Base-by-base conservation (phyloP, 208 protist genomes). In the Wallacemonas sp. region DNA sequence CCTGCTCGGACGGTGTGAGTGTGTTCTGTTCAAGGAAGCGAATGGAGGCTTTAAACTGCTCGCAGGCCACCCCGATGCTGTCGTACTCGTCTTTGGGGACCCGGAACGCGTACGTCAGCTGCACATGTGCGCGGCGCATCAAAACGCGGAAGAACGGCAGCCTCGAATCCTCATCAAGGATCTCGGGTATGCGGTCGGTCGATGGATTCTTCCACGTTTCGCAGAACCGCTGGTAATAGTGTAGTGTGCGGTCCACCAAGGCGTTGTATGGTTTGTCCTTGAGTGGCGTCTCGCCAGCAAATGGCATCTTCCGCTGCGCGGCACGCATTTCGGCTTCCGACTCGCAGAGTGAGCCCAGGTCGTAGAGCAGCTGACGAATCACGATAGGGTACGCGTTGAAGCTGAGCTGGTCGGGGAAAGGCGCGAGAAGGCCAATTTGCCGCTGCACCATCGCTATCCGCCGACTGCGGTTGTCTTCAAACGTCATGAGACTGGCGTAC, bases 311-410 rank as follows among this genome's bases (percentile, higher is more conserved):
- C 36, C 78, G 79, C 68, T 97, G 91, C 71, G 77, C 70, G 21
- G 76, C 66, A 17, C 87, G 81, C 41, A 97, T 68, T 15, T 80
- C 74, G 26, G 89, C 27, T 34, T 92, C 71, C 30, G 92, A 85
- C 46, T 90, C 78, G 55, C 87, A 75, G 36, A 95, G 79, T 15
- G 48, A 58, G 15, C 90, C 92, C 6, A 95, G 67, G 52, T 97
- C 93, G 73, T 88, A 92, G 3, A 92, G 64, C 22, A 97, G 68
- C 67, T 96, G 87, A 2, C 90, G 78, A 53, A 92, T 60, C 26
- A 92, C 71, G 17, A 79, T 84, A 0, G 85, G 79, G 68, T 97
- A 97, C 1, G 88, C 82, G 38, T 95, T 92, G 75, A 92, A 92
- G 67, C 73, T 96, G 36, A 97, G 77, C 72, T 95, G 76, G 39